phyloP scores from a whole-genome alignment of 805 yeast genomes.

The Candida rishiriensis region DNA sequence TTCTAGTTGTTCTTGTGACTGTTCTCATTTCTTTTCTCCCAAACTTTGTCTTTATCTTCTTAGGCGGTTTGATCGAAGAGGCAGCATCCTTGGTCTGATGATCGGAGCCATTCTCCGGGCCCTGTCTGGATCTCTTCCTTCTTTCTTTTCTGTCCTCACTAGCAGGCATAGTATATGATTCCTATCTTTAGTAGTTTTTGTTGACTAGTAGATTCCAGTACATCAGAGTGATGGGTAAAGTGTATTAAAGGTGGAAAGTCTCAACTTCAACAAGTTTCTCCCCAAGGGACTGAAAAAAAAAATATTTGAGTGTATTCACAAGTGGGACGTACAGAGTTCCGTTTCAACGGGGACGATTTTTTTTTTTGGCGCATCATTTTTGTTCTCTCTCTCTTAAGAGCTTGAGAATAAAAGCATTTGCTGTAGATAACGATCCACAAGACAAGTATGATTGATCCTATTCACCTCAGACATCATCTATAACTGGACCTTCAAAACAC shows the following conservation, averaged over 20 bases:
- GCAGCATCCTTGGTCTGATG: neutral
- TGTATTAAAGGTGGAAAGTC: too few species aligned
- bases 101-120: neutral
- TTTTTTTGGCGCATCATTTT: neutral
- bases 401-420: too few species aligned
- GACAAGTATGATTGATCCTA: too few species aligned
- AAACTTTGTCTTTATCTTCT: slow-evolving; percentile 26
- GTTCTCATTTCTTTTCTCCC: slow-evolving; percentile 63
- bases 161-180: slow-evolving; percentile 1
- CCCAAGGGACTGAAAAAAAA: neutral
- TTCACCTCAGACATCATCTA: too few species aligned
- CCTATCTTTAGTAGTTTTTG: too few species aligned
- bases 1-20: slow-evolving; percentile 51
- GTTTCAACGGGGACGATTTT: neutral
- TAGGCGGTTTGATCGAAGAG: slow-evolving; percentile 2
- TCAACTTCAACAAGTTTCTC: neutral
- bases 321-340: neutral
- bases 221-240: too few species aligned
- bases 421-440: too few species aligned
- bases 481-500: too few species aligned
- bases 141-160: slow-evolving; percentile 12
- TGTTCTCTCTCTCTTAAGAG: neutral
- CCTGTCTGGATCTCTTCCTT: slow-evolving; percentile 7
- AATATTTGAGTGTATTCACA: neutral
- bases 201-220: too few species aligned